phyloP scores from a whole-genome alignment of 345 rosid species.

The Capsella bursapastoris region DNA sequence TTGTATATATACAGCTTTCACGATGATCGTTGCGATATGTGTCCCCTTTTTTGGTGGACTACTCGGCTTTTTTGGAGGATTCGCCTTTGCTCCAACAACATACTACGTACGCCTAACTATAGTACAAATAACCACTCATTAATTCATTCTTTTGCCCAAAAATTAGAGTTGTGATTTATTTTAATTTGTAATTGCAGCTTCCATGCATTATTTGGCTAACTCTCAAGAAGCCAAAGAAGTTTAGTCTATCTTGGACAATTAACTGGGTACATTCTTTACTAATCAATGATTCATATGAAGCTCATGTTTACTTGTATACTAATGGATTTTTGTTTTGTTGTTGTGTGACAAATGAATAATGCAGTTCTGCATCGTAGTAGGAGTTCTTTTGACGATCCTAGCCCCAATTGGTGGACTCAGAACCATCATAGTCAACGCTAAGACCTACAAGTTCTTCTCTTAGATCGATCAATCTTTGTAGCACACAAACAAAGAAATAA shows the following conservation, averaged over 20 bases:
- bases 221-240: conserved; percentile 66
- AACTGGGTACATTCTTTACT: conserved; percentile 61
- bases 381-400: conserved; percentile 57
- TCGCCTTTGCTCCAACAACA: conserved; percentile 78
- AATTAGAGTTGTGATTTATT: background rate
- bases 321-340: conserved; percentile 1
- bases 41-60: conserved; percentile 82
- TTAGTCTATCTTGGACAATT: conserved; percentile 62
- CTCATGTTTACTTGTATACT: background rate
- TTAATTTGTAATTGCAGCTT: conserved; percentile 51
- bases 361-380: conserved; percentile 71
- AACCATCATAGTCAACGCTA: conserved; percentile 59
- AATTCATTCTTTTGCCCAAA: background rate
- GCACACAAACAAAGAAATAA: background rate
- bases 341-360: conserved; percentile 26
- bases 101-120: conserved; percentile 51
- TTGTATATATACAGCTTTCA: conserved; percentile 49
- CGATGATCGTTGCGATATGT: conserved; percentile 59
- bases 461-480: conserved; percentile 35
- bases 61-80: conserved; percentile 80
- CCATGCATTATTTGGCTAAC: conserved; percentile 83
- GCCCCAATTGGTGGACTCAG: conserved; percentile 83
- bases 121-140: background rate
- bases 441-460: conserved; percentile 64
- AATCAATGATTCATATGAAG: background rate